Percentiles rank a stretch among this genome's conserved stretches.
Conservation (phyloP, 2,329 filamentous ascomycete species). For the Bipolaris oryzae region DNA sequence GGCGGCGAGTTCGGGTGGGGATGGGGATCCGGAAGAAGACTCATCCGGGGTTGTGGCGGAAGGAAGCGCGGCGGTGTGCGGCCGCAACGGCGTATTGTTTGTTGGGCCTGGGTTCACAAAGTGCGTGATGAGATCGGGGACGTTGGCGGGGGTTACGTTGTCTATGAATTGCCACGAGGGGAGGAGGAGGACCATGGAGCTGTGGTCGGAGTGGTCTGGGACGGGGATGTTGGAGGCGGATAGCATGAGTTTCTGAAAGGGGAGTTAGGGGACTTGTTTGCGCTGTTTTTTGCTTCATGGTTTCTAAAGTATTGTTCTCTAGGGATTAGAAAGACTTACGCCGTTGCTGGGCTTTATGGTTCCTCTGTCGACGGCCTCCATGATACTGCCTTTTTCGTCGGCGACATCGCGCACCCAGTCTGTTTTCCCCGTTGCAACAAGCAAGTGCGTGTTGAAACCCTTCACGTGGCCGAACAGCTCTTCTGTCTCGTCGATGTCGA, state of each 20-base stretch:
- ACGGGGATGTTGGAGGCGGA: slow-evolving; percentile 91
- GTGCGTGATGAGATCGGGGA: slow-evolving; percentile 71
- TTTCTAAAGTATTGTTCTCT: background rate
- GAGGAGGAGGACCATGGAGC: slow-evolving; percentile 79
- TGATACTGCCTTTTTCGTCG: slow-evolving; percentile 74
- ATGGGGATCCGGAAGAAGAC: slow-evolving; percentile 20
- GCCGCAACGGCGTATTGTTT: slow-evolving; percentile 66
- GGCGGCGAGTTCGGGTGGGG: slow-evolving; percentile 19
- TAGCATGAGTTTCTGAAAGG: slow-evolving; percentile 76
- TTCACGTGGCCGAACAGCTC: slow-evolving; percentile 83
- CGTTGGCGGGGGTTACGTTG: slow-evolving; percentile 77
- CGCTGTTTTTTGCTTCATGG: background rate
- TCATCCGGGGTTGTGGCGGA: slow-evolving; percentile 21
- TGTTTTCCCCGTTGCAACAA: slow-evolving; percentile 93
- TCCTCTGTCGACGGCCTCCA: slow-evolving; percentile 59
- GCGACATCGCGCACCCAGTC: slow-evolving; percentile 89
- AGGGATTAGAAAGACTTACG: slow-evolving; percentile 55
- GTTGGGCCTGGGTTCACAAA: slow-evolving; percentile 77
- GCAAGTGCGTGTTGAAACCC: slow-evolving; percentile 84
- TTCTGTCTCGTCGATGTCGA: slow-evolving; percentile 75
- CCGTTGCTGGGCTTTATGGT: slow-evolving; percentile 68
- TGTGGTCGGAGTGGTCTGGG: slow-evolving; percentile 66
- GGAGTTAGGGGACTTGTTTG: background rate
- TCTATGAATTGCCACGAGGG: slow-evolving; percentile 84
- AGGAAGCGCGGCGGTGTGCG: slow-evolving; percentile 18